These are phyloP conservation scores for Coffea humblotiana DNA, from an alignment of 305 asterid species.

Conservation along the genomic window DNA sequence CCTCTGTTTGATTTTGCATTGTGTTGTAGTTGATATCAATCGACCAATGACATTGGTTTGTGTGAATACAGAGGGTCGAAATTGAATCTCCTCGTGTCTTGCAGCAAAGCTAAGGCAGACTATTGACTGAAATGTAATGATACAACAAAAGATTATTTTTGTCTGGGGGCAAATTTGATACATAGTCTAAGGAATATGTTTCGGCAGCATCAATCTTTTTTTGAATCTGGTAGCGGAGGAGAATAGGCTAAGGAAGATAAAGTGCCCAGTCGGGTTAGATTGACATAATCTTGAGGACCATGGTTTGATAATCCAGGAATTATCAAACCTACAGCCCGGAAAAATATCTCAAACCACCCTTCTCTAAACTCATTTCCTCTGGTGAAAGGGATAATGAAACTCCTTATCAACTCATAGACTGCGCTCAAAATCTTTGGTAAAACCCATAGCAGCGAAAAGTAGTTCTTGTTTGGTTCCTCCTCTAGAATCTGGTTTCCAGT, in stretches of 20 bases:
- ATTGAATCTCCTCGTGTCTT: too few species aligned
- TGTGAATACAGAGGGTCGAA: too few species aligned
- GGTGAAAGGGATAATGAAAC: conserved; percentile 48
- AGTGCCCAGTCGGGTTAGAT: conserved; percentile 53
- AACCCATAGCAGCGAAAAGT: conserved; percentile 48
- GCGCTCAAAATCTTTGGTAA: conserved; percentile 52
- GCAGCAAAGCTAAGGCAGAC: neutral
- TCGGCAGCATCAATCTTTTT: conserved; percentile 23
- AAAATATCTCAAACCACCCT: conserved; percentile 40
- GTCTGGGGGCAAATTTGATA: too few species aligned
- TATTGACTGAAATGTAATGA: neutral
- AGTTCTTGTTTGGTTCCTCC: conserved; percentile 79
- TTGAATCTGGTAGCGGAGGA: conserved; percentile 9
- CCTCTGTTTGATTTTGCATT: too few species aligned
- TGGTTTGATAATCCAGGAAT: conserved; percentile 62
- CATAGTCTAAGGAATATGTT: too few species aligned
- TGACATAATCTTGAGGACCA: conserved; percentile 55
- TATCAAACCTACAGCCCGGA: conserved; percentile 42
- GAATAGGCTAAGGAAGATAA: conserved; percentile 21
- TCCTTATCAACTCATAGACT: conserved; percentile 48
- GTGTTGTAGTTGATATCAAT: too few species aligned
- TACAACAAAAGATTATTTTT: neutral
- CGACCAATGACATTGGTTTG: too few species aligned
- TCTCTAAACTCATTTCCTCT: conserved; percentile 52
- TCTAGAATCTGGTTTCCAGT: conserved; percentile 42